phyloP scores from a whole-genome alignment of 2,329 filamentous ascomycete genomes.

The Leptographium galeiforme region DNA sequence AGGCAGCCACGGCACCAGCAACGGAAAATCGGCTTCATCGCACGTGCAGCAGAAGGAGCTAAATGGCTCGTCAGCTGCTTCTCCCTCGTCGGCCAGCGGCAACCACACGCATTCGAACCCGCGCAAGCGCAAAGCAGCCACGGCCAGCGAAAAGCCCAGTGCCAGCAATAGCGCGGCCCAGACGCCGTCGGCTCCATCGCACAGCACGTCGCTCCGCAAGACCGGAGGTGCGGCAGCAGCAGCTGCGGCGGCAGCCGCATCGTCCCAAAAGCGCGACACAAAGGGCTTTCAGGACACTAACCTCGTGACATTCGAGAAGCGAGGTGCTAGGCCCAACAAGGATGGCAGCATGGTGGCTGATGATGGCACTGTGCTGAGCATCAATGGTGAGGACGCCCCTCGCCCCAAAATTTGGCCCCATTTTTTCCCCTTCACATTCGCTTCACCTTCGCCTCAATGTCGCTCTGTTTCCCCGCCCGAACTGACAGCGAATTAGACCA shows the following conservation, averaged over 20 bases:
- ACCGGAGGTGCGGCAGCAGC: slow-evolving; percentile 11
- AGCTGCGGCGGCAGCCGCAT: slow-evolving; percentile 23
- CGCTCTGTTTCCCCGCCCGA: background rate
- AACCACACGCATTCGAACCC: slow-evolving; percentile 41
- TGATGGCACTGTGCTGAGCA: slow-evolving; percentile 69
- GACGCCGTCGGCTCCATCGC: slow-evolving; percentile 4
- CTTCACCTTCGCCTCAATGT: background rate
- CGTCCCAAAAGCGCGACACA: slow-evolving; percentile 16
- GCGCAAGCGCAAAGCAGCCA: slow-evolving; percentile 76
- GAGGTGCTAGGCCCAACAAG: slow-evolving; percentile 48
- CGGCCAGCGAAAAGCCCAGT: slow-evolving; percentile 16
- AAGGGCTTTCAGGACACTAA: slow-evolving; percentile 53
- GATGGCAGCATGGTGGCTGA: slow-evolving; percentile 75
- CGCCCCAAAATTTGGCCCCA: slow-evolving; percentile 15
- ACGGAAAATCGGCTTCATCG: background rate
- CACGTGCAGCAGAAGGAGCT: slow-evolving; percentile 14
- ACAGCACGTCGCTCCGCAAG: slow-evolving; percentile 8
- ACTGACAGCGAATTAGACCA: slow-evolving; percentile 39
- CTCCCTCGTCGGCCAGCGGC: slow-evolving; percentile 10
- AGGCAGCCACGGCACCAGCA: slow-evolving; percentile 6
- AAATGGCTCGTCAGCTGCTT: background rate
- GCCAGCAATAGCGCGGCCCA: slow-evolving; percentile 13
- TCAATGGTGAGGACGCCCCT: slow-evolving; percentile 53
- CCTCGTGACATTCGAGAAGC: slow-evolving; percentile 76
- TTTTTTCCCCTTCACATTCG: background rate